These are phyloP conservation scores for Curvularia sp. DNA, from an alignment of 2,329 filamentous ascomycete species.

Conservation along the genomic window DNA sequence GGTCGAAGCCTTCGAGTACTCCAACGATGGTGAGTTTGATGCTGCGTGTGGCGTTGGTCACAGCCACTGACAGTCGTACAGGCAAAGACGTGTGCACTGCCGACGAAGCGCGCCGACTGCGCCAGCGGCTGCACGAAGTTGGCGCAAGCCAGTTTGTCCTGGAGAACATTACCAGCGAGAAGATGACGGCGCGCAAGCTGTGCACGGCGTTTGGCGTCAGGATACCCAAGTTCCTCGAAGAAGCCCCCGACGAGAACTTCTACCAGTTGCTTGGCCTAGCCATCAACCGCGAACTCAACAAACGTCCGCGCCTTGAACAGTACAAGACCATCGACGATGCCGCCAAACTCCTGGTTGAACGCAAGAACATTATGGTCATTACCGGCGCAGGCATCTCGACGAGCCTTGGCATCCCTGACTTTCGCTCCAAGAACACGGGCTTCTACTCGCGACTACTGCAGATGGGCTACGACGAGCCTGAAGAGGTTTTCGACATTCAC, in stretches of 20 bases:
- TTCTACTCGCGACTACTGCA: conserved; percentile 86
- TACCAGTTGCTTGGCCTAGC: conserved; percentile 77
- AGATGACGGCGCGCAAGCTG: conserved; percentile 80
- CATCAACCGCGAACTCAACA: conserved; percentile 80
- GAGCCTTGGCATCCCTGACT: conserved; percentile 95
- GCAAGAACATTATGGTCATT: conserved; percentile 87
- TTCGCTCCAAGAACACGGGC: conserved; percentile 90
- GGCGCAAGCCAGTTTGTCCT: conserved; percentile 81
- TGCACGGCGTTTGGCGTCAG: conserved; percentile 84
- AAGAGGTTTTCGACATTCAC: conserved; percentile 93
- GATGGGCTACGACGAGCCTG: conserved; percentile 80
- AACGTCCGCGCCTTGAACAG: conserved; percentile 77
- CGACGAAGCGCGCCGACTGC: conserved; percentile 70
- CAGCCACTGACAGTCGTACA: conserved; percentile 25
- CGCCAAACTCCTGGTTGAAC: conserved; percentile 74
- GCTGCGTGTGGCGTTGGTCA: neutral
- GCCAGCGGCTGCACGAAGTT: conserved; percentile 74
- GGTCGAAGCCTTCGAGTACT: conserved; percentile 40
- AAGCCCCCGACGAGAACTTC: conserved; percentile 74
- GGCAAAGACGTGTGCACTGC: conserved; percentile 43
- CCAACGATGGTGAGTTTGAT: conserved; percentile 29
- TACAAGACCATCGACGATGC: conserved; percentile 92
- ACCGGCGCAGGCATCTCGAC: conserved; percentile 97
- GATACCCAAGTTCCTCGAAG: conserved; percentile 76
- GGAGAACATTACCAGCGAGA: conserved; percentile 62